Evolutionary conservation across 805 yeast species (phyloP).

Genomic region (Schizosaccharomyces japonicus): DNA sequence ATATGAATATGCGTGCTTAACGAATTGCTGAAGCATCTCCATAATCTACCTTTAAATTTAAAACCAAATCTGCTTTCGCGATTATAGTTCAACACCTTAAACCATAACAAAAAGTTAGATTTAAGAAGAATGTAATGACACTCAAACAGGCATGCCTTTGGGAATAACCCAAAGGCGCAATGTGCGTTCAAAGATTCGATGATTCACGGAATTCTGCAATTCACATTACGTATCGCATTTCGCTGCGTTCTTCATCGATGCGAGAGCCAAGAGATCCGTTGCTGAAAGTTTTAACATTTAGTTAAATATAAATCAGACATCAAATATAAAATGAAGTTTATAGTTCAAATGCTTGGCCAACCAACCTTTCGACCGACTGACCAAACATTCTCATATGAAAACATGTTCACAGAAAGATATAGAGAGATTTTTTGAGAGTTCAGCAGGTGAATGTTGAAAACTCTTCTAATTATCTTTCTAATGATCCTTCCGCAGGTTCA

Average conservation of each 20-base stretch:
- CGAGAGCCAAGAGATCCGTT: constrained; percentile 24
- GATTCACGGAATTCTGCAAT: constrained; percentile 21
- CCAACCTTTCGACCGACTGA: too few relatives aligned
- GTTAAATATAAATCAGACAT: constrained; percentile 7
- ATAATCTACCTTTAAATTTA: neutral
- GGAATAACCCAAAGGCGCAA: constrained; percentile 22
- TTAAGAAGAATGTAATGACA: constrained; percentile 20
- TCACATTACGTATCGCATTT: constrained; percentile 23
- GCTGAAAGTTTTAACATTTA: constrained; percentile 20
- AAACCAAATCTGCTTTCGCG: neutral
- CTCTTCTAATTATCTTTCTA: constrained; percentile 12
- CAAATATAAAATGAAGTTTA: constrained; percentile 8
- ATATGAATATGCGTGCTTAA: neutral
- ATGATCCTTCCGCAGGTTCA: constrained; percentile 22
- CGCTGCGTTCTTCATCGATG: constrained; percentile 26
- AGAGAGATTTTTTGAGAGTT: too few relatives aligned
- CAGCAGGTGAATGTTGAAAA: too few relatives aligned
- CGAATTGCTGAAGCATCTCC: too few relatives aligned
- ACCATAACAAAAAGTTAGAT: constrained; percentile 8
- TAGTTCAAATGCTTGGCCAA: too few relatives aligned
- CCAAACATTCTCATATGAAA: too few relatives aligned
- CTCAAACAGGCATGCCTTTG: constrained; percentile 21
- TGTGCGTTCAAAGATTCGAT: constrained; percentile 26
- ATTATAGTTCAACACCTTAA: neutral
- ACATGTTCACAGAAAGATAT: too few relatives aligned